These are phyloP conservation scores for Yarrowia phangngaensis DNA, from an alignment of 805 yeast species.

Conservation along the genomic window DNA sequence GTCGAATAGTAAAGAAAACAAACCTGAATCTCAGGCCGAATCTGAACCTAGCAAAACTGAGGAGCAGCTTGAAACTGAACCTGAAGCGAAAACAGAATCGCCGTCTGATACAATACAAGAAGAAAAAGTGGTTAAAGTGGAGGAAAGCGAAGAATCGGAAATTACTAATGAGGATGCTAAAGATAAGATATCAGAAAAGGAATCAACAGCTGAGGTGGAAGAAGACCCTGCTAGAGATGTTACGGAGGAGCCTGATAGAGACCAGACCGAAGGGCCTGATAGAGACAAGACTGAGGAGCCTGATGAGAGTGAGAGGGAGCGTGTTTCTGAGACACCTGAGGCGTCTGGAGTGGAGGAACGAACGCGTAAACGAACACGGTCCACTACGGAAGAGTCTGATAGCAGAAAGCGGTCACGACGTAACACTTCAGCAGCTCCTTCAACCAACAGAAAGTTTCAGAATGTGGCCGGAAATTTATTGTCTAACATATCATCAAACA, in stretches of 20 bases:
- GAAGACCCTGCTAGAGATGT: conserved; percentile 6
- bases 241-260: no score
- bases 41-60: neutral
- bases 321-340: conserved; percentile 6
- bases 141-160: neutral
- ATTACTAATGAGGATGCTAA: neutral
- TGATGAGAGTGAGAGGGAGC: conserved; percentile 2
- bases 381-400: conserved; percentile 4
- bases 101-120: neutral
- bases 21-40: no score
- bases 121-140: neutral
- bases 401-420: conserved; percentile 9
- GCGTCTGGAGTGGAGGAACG: conserved; percentile 6
- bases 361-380: conserved; percentile 13
- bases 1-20: no score
- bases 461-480: conserved; percentile 58
- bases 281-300: conserved; percentile 2
- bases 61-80: neutral
- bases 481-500: conserved; percentile 61
- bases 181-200: neutral
- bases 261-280: neutral
- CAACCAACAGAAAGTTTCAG: conserved; percentile 53
- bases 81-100: neutral
- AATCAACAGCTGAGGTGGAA: conserved; percentile 8
- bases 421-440: conserved; percentile 26